Percentiles rank a stretch among this genome's conserved stretches.
Evolutionary conservation across 2,329 filamentous ascomycete genomes (phyloP).

Genomic region (Fusarium nanum): DNA sequence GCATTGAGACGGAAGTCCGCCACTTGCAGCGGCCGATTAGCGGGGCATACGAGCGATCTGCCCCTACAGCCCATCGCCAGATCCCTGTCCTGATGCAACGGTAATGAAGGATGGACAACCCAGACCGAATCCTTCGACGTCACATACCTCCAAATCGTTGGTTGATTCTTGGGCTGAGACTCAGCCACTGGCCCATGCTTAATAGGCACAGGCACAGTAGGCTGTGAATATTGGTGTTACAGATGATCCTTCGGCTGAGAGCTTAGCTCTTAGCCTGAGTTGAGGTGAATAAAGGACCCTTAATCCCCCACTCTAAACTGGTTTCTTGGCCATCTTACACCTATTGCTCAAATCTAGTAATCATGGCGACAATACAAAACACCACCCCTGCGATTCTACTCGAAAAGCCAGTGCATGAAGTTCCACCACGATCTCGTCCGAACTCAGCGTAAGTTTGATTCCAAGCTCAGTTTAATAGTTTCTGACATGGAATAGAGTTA

Average conservation of each 20-base stretch:
- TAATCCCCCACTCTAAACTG: background rate
- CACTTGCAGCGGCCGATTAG: background rate
- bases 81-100: conserved; percentile 10
- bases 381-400: background rate
- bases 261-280: background rate
- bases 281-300: conserved; percentile 16
- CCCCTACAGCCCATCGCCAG: background rate
- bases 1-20: background rate
- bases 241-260: background rate
- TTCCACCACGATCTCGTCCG: background rate
- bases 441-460: background rate
- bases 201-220: background rate
- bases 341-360: background rate
- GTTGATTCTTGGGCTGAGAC: conserved; percentile 8
- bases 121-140: conserved; percentile 23
- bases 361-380: conserved; percentile 16
- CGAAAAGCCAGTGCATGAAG: background rate
- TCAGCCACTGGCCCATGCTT: conserved; percentile 11
- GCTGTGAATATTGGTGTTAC: background rate
- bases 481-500: conserved; percentile 15
- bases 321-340: background rate
- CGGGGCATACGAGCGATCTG: background rate
- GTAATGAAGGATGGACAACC: conserved; percentile 1
- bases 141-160: conserved; percentile 4
- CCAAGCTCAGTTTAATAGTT: fast-evolving